Evolutionary conservation across 345 rosid genomes (phyloP).

Genomic region (Gossypioides kirkii): DNA sequence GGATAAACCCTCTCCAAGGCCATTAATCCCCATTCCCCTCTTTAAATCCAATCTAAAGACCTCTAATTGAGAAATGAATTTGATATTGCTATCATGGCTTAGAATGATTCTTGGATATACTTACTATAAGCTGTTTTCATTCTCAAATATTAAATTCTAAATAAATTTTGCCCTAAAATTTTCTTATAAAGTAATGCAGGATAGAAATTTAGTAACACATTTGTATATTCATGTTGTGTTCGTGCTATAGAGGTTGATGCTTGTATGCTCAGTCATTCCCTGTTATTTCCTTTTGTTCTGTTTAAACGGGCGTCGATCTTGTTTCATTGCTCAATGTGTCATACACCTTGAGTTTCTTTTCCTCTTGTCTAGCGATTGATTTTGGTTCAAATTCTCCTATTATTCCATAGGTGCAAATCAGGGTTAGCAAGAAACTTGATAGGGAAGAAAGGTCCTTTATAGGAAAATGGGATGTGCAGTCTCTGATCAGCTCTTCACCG

Average conservation of each 20-base stretch:
- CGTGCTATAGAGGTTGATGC: background rate
- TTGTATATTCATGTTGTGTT: background rate
- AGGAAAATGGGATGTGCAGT: constrained; percentile 94
- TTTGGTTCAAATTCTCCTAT: constrained; percentile 7
- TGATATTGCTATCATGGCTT: background rate
- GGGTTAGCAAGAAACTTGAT: constrained; percentile 78
- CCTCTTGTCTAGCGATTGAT: background rate
- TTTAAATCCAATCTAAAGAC: background rate
- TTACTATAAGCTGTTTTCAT: background rate
- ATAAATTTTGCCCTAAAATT: background rate
- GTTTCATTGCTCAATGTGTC: background rate
- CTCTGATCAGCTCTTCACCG: constrained; percentile 58
- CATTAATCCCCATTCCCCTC: background rate
- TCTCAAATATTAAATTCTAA: constrained; percentile 7
- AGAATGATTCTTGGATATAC: background rate
- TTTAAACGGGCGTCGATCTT: background rate
- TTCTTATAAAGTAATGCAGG: background rate
- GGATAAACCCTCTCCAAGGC: background rate
- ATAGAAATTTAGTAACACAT: background rate
- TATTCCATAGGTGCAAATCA: constrained; percentile 71
- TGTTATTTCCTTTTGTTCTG: background rate
- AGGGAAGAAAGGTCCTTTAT: constrained; percentile 75
- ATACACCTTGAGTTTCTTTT: background rate
- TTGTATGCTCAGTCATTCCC: background rate
- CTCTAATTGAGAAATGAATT: background rate